Base-by-base conservation (phyloP, 2,329 filamentous ascomycete species). In the Malbranchea zuffiana region DNA sequence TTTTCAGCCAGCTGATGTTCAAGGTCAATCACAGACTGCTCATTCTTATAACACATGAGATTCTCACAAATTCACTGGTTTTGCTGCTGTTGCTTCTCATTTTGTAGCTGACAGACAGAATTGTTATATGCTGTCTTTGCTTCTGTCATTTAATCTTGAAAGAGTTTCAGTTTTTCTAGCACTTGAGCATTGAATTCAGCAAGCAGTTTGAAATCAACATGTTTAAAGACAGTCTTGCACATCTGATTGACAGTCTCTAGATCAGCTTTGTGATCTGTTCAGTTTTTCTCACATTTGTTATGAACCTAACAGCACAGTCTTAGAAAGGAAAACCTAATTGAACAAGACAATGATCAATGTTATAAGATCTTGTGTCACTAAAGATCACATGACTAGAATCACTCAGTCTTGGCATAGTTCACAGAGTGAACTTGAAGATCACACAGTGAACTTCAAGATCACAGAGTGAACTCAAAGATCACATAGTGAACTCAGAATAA, bases 211-310 rank as follows among this genome's bases (percentile, higher is more conserved):
- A n/a, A n/a, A n/a, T n/a, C n/a, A n/a, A n/a, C n/a, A n/a, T 27
- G 19, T 4, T 27, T 19, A 28, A 39, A 27, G 3, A 17, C 2
- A 11, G 35, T 48, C 50, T 17, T 42, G 35, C 27, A 48, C 20
- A 21, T 47, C 39, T 20, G 33, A 40, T 12, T 44, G 18, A 44
- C 27, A 27, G 30, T 26, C 20, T 44, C 28, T 11, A 41, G 45
- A 36, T 50, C 42, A 8, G 32, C 41, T 36, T 45, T 50, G 50
- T 5, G 51, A 50, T 35, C 46, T 60, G 57, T 25, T 51, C 47
- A 2, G 48, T 62, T 20, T 62, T 54, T 42, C 57, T 13, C n/a
- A n/a, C n/a, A n/a, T n/a, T n/a, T n/a, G n/a, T n/a, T n/a, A n/a
- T n/a, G n/a, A n/a, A n/a, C n/a, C n/a, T n/a, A n/a, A n/a, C n/a